phyloP scores from a whole-genome alignment of 495 filamentous ascomycete genomes.

The Tetracladium setigerum region DNA sequence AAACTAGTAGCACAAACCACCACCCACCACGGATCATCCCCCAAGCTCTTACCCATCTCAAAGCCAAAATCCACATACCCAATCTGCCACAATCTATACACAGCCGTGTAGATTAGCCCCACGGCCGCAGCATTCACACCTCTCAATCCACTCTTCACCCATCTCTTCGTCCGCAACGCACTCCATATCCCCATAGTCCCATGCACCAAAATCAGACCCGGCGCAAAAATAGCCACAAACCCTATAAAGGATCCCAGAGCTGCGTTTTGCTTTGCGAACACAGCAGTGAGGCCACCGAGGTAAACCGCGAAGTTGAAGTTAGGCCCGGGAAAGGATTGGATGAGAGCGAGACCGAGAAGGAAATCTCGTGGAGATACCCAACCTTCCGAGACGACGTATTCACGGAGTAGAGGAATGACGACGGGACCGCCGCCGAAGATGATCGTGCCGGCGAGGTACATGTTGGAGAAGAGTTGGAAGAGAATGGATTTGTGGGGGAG shows the following conservation, averaged over 20 bases:
- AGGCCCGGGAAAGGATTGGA: constrained; percentile 75
- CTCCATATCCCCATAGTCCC: constrained; percentile 67
- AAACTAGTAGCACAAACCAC: constrained; percentile 57
- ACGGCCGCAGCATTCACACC: constrained; percentile 72
- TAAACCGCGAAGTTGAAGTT: constrained; percentile 88
- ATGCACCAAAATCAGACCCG: constrained; percentile 58
- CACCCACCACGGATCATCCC: constrained; percentile 64
- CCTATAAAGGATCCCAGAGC: constrained; percentile 54
- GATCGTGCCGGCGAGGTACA: constrained; percentile 79
- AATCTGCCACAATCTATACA: constrained; percentile 74
- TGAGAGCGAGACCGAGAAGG: constrained; percentile 71
- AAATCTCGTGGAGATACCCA: constrained; percentile 78
- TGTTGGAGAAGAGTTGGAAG: constrained; percentile 65
- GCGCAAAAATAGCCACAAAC: constrained; percentile 63
- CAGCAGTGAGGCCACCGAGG: constrained; percentile 55
- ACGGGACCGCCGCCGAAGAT: constrained; percentile 84
- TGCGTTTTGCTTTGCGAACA: constrained; percentile 28
- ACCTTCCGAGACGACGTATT: constrained; percentile 60
- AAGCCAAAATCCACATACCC: constrained; percentile 54
- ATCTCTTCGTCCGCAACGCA: constrained; percentile 42
- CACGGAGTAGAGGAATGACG: constrained; percentile 70
- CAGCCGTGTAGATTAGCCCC: constrained; percentile 73
- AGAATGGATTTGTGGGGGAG: constrained; percentile 35
- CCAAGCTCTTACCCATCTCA: constrained; percentile 47
- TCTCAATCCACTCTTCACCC: constrained; percentile 48